Evolutionary conservation across 768 basidiomycete species (phyloP), one percentile per base, ranked within the genome.

Genomic region (Tricholoma hemisulphureum): DNA sequence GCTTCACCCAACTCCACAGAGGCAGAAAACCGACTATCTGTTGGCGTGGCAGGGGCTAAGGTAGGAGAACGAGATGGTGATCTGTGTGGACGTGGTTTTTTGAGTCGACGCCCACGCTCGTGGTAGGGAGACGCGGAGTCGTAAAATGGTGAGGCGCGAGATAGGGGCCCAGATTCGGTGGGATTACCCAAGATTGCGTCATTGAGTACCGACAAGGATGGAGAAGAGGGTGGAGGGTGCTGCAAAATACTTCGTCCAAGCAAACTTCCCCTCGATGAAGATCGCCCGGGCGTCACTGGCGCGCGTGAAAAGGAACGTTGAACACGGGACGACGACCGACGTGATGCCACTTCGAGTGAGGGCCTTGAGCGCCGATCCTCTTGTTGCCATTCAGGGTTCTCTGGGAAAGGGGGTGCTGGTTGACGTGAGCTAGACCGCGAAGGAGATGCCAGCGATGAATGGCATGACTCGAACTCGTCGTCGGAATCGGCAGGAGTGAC

Each of bases 291-390:
- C 1, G 73, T 67, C 14, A 74, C 68, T 9, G 83, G 82, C 2
- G 77, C 74, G n/a, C 82, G 72, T 11, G 83, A 85, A 28, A 78
- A 66, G 4, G 84, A 83, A 28, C 82, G 76, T 55, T 76, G 69
- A 2, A 71, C 69, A 20, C 76, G 73, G 5, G 80, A 82, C 13
- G 69, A 65, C 31, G 77, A 77, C 28, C 74, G 72, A 14, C 76
- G 69, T 3, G 73, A 71, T 4, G 77, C 74, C 31, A 76, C 73
- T 37, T 75, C 74, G 23, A 70, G 35, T 11, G 70, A 67, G 6
- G 73, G 65, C 16, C 71, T 61, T 4, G 72, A 63, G 13, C 56
- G 60, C 5, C 53, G 60, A 28, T 70, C 70, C 10, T 69, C 70
- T 39, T 67, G 71, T 26, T 69, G 65, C 63, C 71, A 72, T 28